Evolutionary conservation across 345 rosid species (phyloP).

Genomic region (Ricinus communis): DNA sequence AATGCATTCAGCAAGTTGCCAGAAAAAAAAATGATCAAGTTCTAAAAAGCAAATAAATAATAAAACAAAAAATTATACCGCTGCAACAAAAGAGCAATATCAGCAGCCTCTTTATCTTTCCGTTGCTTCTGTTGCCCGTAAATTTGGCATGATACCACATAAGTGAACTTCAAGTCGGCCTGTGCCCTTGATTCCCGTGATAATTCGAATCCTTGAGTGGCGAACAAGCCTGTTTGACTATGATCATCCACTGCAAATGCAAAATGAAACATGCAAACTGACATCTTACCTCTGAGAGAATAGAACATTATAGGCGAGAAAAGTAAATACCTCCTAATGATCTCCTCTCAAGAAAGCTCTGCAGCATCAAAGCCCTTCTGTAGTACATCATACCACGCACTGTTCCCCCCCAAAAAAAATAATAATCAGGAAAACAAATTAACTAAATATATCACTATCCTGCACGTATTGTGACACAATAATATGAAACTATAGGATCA

Average conservation of each 20-base stretch:
- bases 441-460: constrained; percentile 14
- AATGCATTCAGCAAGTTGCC: neutral
- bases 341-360: constrained; percentile 84
- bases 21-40: neutral
- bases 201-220: constrained; percentile 66
- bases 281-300: constrained; percentile 2
- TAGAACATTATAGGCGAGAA: constrained; percentile 1
- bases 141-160: constrained; percentile 96
- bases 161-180: constrained; percentile 92
- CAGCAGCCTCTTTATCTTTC: constrained; percentile 86
- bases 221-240: constrained; percentile 44
- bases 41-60: neutral
- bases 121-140: constrained; percentile 95
- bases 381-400: constrained; percentile 99
- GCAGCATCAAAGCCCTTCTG: constrained; percentile 96
- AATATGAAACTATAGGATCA: constrained; percentile 6
- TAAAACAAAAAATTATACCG: constrained; percentile 39
- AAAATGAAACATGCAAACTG: constrained; percentile 24
- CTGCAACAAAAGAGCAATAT: constrained; percentile 85
- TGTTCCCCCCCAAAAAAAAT: constrained; percentile 42
- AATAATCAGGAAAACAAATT: constrained; percentile 17
- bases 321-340: constrained; percentile 62
- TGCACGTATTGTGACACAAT: constrained; percentile 9
- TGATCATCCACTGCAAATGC: constrained; percentile 50
- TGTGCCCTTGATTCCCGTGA: constrained; percentile 91